A percentile compares a stretch with the other conserved stretches of the same genome.
phyloP scores from a whole-genome alignment of 2,329 filamentous ascomycete genomes.

The Neophaeococcomyces aloes region DNA sequence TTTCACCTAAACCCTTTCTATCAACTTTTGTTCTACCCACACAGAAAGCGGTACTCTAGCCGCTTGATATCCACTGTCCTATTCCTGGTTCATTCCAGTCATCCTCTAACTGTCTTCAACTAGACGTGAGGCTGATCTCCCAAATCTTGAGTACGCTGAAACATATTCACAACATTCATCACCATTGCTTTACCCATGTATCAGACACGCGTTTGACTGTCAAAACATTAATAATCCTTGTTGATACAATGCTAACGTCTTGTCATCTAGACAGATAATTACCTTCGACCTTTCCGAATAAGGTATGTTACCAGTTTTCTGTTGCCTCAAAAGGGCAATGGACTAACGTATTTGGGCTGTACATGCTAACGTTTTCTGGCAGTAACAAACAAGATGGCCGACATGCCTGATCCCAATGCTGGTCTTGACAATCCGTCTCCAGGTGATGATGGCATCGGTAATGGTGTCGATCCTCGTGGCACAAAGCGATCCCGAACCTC shows the following conservation, averaged over 20 bases:
- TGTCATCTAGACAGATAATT: not conserved
- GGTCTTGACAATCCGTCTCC: conserved; percentile 59
- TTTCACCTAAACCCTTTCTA: not conserved
- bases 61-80: not conserved
- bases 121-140: not conserved
- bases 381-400: conserved; percentile 48
- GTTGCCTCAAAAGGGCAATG: conserved; percentile 1
- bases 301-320: not conserved
- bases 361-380: conserved; percentile 4
- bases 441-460: conserved; percentile 59
- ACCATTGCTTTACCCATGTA: not conserved
- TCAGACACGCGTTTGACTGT: not conserved
- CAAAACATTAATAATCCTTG: not conserved
- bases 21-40: conserved; percentile 1
- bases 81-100: not conserved
- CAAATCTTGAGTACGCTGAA: not conserved
- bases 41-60: not conserved
- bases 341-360: not conserved
- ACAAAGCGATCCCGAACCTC: conserved; percentile 78
- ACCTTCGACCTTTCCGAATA: not conserved
- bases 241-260: not conserved
- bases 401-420: conserved; percentile 68
- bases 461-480: conserved; percentile 67
- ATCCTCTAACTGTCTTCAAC: conserved; percentile 1
- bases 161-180: not conserved